phyloP scores from a whole-genome alignment of 192 early-diverging fungal genomes.

The Entophlyctis helioformis region DNA sequence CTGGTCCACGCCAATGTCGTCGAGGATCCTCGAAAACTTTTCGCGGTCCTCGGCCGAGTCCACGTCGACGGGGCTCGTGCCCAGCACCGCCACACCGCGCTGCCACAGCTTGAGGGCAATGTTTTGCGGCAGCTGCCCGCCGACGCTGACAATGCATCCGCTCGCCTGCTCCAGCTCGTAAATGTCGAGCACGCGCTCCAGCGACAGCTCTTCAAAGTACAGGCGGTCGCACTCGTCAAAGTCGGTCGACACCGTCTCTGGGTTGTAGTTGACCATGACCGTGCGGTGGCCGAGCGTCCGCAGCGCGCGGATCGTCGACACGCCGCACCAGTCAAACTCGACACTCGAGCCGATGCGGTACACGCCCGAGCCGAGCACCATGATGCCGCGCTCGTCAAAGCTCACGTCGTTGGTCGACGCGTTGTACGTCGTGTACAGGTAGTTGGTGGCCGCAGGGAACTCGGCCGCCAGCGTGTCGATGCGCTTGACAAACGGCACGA shows the following conservation, averaged over 20 bases:
- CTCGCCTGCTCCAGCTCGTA: conserved; percentile 73
- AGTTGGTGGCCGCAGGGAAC: conserved; percentile 93
- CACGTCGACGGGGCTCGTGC: conserved; percentile 82
- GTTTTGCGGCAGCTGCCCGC: conserved; percentile 94
- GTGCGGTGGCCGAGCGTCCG: conserved; percentile 70
- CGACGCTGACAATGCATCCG: conserved; percentile 84
- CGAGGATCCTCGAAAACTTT: conserved; percentile 87
- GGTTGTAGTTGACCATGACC: conserved; percentile 98
- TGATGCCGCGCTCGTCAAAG: conserved; percentile 81
- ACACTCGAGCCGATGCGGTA: conserved; percentile 95
- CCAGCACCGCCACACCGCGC: conserved; percentile 70
- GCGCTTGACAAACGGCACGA: conserved; percentile 83
- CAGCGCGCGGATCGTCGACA: conserved; percentile 55
- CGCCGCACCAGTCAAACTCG: conserved; percentile 92
- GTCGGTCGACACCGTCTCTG: conserved; percentile 96
- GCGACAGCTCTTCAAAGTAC: conserved; percentile 94
- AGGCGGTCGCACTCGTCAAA: conserved; percentile 96
- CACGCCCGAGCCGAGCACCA: conserved; percentile 95
- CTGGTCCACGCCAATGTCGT: conserved; percentile 90
- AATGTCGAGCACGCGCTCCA: conserved; percentile 94
- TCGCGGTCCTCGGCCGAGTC: conserved; percentile 91
- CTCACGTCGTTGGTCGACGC: conserved; percentile 70
- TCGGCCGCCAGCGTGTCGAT: conserved; percentile 95
- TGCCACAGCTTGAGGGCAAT: conserved; percentile 78
- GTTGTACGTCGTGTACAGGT: conserved; percentile 98